Evolutionary conservation across 306 rosid species (phyloP), one percentile per base, ranked within the genome.

Genomic region (cucumber (Cucumis sativus)): DNA sequence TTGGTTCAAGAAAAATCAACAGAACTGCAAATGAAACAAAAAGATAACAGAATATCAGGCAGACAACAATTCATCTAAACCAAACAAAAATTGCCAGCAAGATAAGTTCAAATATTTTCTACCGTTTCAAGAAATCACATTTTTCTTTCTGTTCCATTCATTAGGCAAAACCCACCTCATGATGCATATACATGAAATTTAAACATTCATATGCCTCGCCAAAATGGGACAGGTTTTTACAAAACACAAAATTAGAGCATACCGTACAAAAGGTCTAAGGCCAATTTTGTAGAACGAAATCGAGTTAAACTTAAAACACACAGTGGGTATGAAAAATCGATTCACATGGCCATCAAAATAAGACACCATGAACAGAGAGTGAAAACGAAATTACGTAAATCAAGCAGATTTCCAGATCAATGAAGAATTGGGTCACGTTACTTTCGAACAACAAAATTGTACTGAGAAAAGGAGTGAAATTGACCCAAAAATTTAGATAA

Each of bases 1-100:
- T 77, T 65, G 78, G 62, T 80, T 82, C 84, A 82, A 85, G 66
- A 14, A 74, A 74, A 84, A 10, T 73, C 77, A 5, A 37, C 63
- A 30, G 35, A 52, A 73, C 77, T 73, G 77, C 17, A 73, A 52
- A 54, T 16, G 8, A 54, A 30, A 17, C 0, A 73, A 49, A 15
- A 28, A 73, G 62, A 5, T 73, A 28, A 25, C 63, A 51, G 16
- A 73, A 20, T 8, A 54, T 73, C 30, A 30, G 30, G 18, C 77
- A 54, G 49, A 18, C 49, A 18, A 25, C 40, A 47, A 47, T 51
- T 7, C 47, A 52, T 3, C 47, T 52, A 73, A 73, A 73, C 77
- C 43, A 73, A 17, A 73, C 2, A 51, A 28, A 30, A 28, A 51
- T 25, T 28, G 16, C 9, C 30, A 72, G 41, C 40, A 51, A 72